phyloP scores from a whole-genome alignment of 345 rosid species.

The Citrus unshiu region DNA sequence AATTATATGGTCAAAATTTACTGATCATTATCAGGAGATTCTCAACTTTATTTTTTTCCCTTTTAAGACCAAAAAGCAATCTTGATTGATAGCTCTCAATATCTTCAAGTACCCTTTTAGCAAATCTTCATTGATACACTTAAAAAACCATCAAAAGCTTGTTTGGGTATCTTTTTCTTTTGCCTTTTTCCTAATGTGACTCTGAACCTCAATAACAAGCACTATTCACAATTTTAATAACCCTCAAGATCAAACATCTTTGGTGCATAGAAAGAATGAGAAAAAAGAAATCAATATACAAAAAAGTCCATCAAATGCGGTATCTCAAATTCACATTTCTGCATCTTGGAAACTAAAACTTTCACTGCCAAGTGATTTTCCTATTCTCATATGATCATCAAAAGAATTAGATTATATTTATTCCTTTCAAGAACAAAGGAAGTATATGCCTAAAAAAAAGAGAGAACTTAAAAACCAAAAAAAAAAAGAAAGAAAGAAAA shows the following conservation, averaged over 20 bases:
- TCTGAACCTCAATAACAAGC: neutral
- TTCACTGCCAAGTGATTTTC: conserved; percentile 9
- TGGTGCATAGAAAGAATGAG: neutral
- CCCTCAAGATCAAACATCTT: neutral
- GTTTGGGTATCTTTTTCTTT: conserved; percentile 8
- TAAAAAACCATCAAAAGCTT: conserved; percentile 21
- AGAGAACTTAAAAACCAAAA: no score
- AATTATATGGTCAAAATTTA: conserved; percentile 11
- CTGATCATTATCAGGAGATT: conserved; percentile 15
- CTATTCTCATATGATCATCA: conserved; percentile 13
- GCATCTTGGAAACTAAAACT: conserved; percentile 16
- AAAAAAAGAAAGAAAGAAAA: neutral
- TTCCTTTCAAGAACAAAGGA: conserved; percentile 33
- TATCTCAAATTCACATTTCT: conserved; percentile 20
- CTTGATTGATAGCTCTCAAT: conserved; percentile 22
- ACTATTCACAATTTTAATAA: neutral
- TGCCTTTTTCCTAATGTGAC: neutral
- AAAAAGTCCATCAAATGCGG: neutral
- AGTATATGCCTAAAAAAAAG: neutral
- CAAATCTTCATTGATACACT: conserved; percentile 32
- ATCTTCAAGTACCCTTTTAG: conserved; percentile 8
- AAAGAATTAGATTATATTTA: conserved; percentile 36
- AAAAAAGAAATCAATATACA: neutral
- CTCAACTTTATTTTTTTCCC: conserved; percentile 25
- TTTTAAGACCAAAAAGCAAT: conserved; percentile 23